phyloP scores from a whole-genome alignment of 495 filamentous ascomycete genomes.

The Monascus purpureus region DNA sequence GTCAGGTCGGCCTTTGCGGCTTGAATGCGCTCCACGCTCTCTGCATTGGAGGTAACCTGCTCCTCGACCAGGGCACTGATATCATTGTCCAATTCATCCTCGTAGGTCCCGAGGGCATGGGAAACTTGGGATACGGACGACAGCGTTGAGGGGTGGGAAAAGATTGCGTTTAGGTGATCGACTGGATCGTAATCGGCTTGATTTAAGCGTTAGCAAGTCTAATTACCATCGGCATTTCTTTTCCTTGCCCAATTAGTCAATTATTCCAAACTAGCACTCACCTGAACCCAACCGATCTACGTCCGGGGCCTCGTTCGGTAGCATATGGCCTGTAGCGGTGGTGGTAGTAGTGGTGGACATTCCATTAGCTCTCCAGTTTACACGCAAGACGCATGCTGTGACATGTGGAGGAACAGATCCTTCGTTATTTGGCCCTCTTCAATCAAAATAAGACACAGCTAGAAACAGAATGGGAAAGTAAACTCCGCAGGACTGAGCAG shows the following conservation, averaged over 20 bases:
- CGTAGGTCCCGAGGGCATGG: constrained; percentile 54
- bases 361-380: constrained; percentile 19
- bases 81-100: constrained; percentile 71
- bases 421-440: too few relatives aligned
- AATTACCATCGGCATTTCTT: too few relatives aligned
- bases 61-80: constrained; percentile 63
- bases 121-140: constrained; percentile 61
- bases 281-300: constrained; percentile 32
- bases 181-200: constrained; percentile 89
- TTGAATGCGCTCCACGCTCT: constrained; percentile 80
- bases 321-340: constrained; percentile 22
- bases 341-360: constrained; percentile 24
- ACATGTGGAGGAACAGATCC: too few relatives aligned
- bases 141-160: constrained; percentile 81
- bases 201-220: constrained; percentile 8
- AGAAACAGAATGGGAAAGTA: too few relatives aligned
- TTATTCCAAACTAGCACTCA: constrained; percentile 3
- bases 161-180: constrained; percentile 84
- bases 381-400: constrained; percentile 18
- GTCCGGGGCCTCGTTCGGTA: constrained; percentile 20
- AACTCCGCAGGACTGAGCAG: too few relatives aligned
- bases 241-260: too few relatives aligned
- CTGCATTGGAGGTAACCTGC: constrained; percentile 76
- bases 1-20: constrained; percentile 79
- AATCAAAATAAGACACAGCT: too few relatives aligned